Evolutionary conservation across 148 eudicot genomes (phyloP), one percentile per base, ranked within the genome.

Genomic region (Talinum fruticosum): DNA sequence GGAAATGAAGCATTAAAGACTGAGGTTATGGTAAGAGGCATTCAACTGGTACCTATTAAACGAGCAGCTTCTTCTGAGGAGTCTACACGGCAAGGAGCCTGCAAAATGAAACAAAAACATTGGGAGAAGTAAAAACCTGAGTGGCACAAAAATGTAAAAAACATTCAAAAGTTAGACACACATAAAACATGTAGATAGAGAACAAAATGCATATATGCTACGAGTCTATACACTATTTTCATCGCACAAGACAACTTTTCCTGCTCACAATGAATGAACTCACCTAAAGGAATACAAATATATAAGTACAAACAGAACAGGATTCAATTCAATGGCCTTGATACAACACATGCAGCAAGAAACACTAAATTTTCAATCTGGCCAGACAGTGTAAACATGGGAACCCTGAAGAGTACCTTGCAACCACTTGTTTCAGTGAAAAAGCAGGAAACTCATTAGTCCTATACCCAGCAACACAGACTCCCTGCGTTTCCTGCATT

Each of bases 401-500:
- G 44, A 71, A n/a, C n/a, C 19, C 68, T 24, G 53, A 53, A 34
- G n/a, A 64, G 71, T 86, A 95, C 98, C 92, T 88, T 89, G 72
- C 88, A 88, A 66, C 98, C 97, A 87, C 99, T 93, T 77, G 76
- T 83, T 83, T 87, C 92, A n/a, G 96, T 89, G 75, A 96, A 96
- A 78, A 96, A 96, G 99, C 93, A 10, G 99, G 99, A 78, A 96
- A 93, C 82, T 96, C 99, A 78, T 88, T 71, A 29, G 98, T 93
- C 77, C 80, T 86, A 76, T 93, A 96, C 76, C 95, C 95, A 86
- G 95, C 92, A 85, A 93, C 98, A 84, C 95, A 90, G 49, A 96
- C 97, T 75, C 98, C 98, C 78, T 91, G 97, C 69, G 98, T 96
- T 90, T 96, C 99, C 99, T 96, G 87, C 82, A 79, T 33, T 24